Conservation (phyloP, 345 rosid species). For the Fremontodendron californicum region DNA sequence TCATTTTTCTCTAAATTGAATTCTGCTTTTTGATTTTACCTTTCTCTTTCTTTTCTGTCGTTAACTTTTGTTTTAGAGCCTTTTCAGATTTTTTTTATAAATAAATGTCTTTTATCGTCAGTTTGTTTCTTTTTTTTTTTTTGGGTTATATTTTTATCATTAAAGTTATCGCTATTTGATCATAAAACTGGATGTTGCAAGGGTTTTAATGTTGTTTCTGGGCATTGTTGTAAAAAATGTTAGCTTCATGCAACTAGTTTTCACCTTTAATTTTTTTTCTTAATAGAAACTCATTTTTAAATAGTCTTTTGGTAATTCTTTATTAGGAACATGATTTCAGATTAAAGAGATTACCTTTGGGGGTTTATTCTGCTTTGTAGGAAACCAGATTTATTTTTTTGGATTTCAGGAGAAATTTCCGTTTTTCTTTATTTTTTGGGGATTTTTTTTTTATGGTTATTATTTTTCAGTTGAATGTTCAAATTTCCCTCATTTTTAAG, state of each 20-base stretch:
- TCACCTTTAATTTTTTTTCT: background rate
- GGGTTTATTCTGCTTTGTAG: background rate
- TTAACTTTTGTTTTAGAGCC: background rate
- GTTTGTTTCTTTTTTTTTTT: background rate
- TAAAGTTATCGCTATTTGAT: background rate
- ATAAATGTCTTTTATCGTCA: background rate
- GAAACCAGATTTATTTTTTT: background rate
- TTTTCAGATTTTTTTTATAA: background rate
- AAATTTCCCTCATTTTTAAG: background rate
- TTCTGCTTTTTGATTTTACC: background rate
- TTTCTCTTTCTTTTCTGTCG: background rate
- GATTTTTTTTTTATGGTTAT: background rate
- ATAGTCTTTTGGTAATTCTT: background rate
- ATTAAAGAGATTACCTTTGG: background rate
- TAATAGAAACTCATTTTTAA: background rate
- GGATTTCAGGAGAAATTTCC: background rate
- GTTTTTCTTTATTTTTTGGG: background rate
- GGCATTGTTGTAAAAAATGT: background rate
- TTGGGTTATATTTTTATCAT: background rate
- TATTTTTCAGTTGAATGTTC: background rate
- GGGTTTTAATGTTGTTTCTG: background rate
- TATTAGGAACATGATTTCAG: background rate
- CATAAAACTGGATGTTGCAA: background rate
- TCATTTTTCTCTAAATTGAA: background rate
- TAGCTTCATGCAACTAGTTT: background rate